Percentiles rank a stretch among this genome's conserved stretches.
Evolutionary conservation across 805 yeast genomes (phyloP).

Genomic region (Yamadazyma endophytica): DNA sequence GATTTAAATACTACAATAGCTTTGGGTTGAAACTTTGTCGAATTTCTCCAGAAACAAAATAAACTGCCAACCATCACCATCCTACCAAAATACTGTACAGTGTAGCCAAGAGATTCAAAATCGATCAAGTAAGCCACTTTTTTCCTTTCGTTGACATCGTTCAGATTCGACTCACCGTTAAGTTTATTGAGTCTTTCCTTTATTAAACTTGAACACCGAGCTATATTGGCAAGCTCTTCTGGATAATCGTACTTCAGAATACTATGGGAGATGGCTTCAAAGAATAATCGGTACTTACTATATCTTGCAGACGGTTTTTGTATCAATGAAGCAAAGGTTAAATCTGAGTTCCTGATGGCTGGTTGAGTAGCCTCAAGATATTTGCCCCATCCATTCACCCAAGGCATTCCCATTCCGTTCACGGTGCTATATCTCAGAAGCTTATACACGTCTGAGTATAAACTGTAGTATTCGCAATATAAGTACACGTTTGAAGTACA

Average conservation of each 20-base stretch:
- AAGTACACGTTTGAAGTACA: no score
- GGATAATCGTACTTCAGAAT: background rate
- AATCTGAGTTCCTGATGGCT: slow-evolving; percentile 32
- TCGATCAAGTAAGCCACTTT: no score
- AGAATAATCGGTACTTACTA: slow-evolving; percentile 47
- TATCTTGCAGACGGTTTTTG: slow-evolving; percentile 52
- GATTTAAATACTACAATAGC: no score
- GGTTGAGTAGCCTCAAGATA: slow-evolving; percentile 43
- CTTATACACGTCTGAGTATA: slow-evolving; percentile 10
- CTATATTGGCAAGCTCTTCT: background rate
- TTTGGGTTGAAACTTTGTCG: no score
- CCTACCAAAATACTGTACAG: slow-evolving; percentile 32
- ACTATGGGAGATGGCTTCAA: slow-evolving; percentile 26
- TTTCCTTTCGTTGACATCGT: background rate
- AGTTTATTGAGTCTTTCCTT: slow-evolving; percentile 5
- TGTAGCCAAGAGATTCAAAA: slow-evolving; percentile 2
- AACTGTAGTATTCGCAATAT: slow-evolving; percentile 11
- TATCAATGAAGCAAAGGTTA: slow-evolving; percentile 49
- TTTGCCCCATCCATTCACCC: slow-evolving; percentile 28
- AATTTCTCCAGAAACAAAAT: slow-evolving; percentile 36
- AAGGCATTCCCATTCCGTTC: slow-evolving; percentile 6
- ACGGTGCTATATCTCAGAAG: background rate
- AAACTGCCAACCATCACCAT: slow-evolving; percentile 42
- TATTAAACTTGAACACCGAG: slow-evolving; percentile 1
- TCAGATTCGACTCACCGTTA: slow-evolving; percentile 2